phyloP scores from a whole-genome alignment of 768 basidiomycete genomes.

The Rhodotorula paludigena region DNA sequence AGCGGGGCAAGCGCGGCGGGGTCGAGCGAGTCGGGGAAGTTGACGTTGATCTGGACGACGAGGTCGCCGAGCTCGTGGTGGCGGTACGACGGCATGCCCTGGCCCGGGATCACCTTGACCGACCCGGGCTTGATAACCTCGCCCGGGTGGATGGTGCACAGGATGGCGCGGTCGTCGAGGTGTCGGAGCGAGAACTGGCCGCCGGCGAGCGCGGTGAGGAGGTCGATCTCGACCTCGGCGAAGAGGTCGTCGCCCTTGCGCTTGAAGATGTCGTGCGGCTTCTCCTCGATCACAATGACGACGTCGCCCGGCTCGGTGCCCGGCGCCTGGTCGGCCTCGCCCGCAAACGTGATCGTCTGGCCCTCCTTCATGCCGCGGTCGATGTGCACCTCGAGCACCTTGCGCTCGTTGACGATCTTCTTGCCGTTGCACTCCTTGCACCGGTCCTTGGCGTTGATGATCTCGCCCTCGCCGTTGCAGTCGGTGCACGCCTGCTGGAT shows the following conservation, averaged over 20 bases:
- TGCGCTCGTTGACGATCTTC: conserved; percentile 89
- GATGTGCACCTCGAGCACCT: conserved; percentile 94
- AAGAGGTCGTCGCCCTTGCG: conserved; percentile 82
- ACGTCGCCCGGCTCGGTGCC: conserved; percentile 87
- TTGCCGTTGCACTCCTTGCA: conserved; percentile 91
- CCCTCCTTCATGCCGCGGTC: conserved; percentile 97
- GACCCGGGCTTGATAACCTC: conserved; percentile 89
- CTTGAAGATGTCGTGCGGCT: conserved; percentile 79
- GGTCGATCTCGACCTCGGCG: conserved; percentile 81
- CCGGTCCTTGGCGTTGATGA: conserved; percentile 87
- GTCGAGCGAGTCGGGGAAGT: conserved; percentile 79
- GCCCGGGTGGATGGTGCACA: conserved; percentile 75
- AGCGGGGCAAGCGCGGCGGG: conserved; percentile 63
- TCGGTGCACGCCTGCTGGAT: conserved; percentile 93
- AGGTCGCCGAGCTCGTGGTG: conserved; percentile 96
- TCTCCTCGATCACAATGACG: conserved; percentile 88
- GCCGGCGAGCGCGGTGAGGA: conserved; percentile 87
- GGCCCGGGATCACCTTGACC: conserved; percentile 81
- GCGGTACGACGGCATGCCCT: conserved; percentile 98
- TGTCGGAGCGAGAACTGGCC: conserved; percentile 86
- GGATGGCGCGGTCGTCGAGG: conserved; percentile 81
- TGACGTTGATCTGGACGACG: conserved; percentile 76
- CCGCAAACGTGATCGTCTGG: conserved; percentile 78
- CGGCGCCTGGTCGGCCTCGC: conserved; percentile 90
- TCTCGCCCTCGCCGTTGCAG: conserved; percentile 86